Evolutionary conservation across 257 asterid genomes (phyloP).

Genomic region (Cynanchum wilfordii): DNA sequence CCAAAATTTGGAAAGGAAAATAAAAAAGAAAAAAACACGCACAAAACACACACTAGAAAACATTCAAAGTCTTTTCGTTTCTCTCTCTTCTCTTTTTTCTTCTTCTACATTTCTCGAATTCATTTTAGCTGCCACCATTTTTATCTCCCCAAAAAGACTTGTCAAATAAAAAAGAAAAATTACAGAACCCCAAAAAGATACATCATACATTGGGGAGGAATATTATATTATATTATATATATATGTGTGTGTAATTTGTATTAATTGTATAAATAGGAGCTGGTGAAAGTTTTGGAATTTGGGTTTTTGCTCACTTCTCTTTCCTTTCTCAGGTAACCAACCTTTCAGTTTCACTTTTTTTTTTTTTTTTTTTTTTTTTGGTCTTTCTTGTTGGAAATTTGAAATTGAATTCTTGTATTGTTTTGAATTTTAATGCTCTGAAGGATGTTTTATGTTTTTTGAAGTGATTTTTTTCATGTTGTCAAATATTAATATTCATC

Average conservation of each 20-base stretch:
- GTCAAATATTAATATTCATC: background rate
- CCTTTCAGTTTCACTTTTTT: background rate
- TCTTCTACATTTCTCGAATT: background rate
- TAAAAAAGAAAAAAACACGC: background rate
- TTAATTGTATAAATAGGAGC: constrained; percentile 3
- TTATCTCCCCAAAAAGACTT: background rate
- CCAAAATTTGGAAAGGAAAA: no score
- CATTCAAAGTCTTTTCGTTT: background rate
- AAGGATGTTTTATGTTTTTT: background rate
- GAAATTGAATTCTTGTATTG: background rate
- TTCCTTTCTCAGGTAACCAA: constrained; percentile 20
- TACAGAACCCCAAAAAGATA: background rate
- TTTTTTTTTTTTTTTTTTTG: background rate
- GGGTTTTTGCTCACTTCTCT: constrained; percentile 4
- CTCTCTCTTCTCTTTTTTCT: background rate
- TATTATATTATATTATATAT: background rate
- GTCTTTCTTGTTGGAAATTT: background rate
- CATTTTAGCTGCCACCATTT: background rate
- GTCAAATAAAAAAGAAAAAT: no score
- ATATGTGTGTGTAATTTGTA: background rate
- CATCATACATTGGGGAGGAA: background rate
- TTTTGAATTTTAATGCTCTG: background rate
- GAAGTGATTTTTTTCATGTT: background rate
- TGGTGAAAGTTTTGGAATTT: constrained; percentile 10
- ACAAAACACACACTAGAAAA: background rate